Evolutionary conservation across 495 filamentous ascomycete genomes (phyloP), one percentile per base, ranked within the genome.

Genomic region (Penicillium cinerascens): DNA sequence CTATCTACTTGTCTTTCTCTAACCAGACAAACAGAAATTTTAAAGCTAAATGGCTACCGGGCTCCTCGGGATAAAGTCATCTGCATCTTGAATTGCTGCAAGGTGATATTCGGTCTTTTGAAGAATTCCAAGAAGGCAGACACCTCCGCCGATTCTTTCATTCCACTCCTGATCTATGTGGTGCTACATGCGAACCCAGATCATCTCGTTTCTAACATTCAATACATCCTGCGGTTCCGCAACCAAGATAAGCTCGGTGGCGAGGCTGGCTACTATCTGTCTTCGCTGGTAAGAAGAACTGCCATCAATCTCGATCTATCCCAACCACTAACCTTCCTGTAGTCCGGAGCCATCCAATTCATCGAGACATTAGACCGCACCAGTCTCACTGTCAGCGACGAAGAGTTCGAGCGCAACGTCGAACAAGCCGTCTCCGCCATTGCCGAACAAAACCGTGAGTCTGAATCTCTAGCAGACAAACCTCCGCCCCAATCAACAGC

Each of bases 51-150:
- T 61, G 92, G 86, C 13, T 99, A 99, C 64, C 83, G 95, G 50
- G 93, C 93, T 10, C 93, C 93, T 11, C 78, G 93, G 64, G 93
- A 99, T 72, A 99, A 99, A 69, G 90, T 99, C 17, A 97, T 99
- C 41, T 97, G 93, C 69, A 89, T 97, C 45, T 71, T 99, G 41
- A 99, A 99, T 71, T 96, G 91, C 72, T 99, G 93, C 80, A 99
- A 99, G 69, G 93, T 99, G 48, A 97, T 99, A 47, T 97, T 99
- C 75, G 93, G 92, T n/a, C 79, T 96, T 17, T 76, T 98, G 44
- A 91, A 89, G 51, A 95, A 96, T 68, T 82, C 89, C 22, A 92
- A 95, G 64, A 86, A 87, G 15, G 68, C 67, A 20, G 93, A 99
- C 63, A 92, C 89, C 10, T 97, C 92, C 10, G 93, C 93, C 18